Evolutionary conservation across 1,284 basidiomycete genomes (phyloP).

Genomic region (Ganoderma sinense): DNA sequence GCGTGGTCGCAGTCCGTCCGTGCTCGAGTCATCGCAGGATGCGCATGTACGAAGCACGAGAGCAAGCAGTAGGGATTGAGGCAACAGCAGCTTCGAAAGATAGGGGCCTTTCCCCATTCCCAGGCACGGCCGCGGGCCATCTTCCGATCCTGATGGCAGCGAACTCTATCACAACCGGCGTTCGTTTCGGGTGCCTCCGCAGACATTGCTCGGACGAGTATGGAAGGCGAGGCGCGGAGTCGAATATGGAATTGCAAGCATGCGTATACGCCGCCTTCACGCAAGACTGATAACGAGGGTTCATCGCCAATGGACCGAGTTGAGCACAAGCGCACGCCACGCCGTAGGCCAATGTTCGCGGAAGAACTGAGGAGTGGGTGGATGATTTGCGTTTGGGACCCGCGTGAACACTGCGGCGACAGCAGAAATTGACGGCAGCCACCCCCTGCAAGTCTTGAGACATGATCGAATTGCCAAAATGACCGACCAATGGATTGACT

Average conservation of each 20-base stretch:
- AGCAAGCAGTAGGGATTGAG: too few relatives aligned
- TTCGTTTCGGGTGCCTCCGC: slow-evolving; percentile 1
- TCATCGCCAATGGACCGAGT: background rate
- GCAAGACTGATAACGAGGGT: background rate
- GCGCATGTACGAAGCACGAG: background rate
- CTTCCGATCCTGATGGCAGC: background rate
- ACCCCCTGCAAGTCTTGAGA: background rate
- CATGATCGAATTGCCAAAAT: background rate
- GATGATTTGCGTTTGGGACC: background rate
- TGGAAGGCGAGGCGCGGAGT: background rate
- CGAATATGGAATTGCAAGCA: background rate
- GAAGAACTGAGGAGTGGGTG: background rate
- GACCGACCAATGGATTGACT: background rate
- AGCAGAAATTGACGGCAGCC: background rate
- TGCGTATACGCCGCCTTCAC: background rate
- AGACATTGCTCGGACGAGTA: background rate
- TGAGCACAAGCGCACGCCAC: background rate
- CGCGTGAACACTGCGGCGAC: background rate
- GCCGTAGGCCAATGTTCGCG: too few relatives aligned
- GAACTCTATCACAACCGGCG: background rate
- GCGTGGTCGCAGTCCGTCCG: background rate
- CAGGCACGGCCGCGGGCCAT: background rate
- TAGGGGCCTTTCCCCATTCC: background rate
- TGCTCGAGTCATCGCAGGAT: background rate
- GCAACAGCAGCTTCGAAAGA: background rate